Evolutionary conservation across 1,284 basidiomycete genomes (phyloP), one percentile per base, ranked within the genome.

Genomic region (Erythrobasidium hasegawianum): DNA sequence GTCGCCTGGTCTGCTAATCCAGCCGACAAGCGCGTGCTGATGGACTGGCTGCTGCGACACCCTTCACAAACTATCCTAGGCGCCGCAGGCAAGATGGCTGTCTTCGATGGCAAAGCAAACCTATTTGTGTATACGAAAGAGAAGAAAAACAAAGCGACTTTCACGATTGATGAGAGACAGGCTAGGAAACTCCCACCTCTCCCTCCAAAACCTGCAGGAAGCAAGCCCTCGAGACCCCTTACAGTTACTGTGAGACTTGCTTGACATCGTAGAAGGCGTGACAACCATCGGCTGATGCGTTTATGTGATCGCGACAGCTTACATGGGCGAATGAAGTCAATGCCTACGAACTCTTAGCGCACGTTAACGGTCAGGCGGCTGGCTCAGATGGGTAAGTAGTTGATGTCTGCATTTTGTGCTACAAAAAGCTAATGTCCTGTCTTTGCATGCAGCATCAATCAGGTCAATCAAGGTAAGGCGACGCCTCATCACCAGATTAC

Each of bases 381-480:
- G 27, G 24, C 33, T 22, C 13, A 20, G 59, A 61, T 27, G 52
- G 54, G 59, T 53, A 14, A 52, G 26, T n/a, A n/a, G n/a, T n/a
- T n/a, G n/a, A n/a, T n/a, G n/a, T n/a, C n/a, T n/a, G n/a, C n/a
- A n/a, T n/a, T n/a, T n/a, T n/a, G n/a, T n/a, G n/a, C n/a, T n/a
- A n/a, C n/a, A n/a, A n/a, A n/a, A n/a, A n/a, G n/a, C n/a, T n/a
- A n/a, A 27, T 18, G n/a, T 20, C n/a, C 20, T 2, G 45, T 24
- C 2, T 20, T 8, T 43, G 5, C 57, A n/a, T n/a, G n/a, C 29
- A 47, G 52, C 5, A 20, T 27, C 27, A 54, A 24, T 20, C 52
- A 54, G 40, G 59, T 52, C 4, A 61, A 53, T 20, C 59, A 61
- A 55, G 45, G 45, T 47, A 16, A 4, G 45, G n/a, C n/a, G n/a